These are phyloP conservation scores for Ganoderma leucocontextum DNA, from an alignment of 1,284 basidiomycete genomes.

Conservation along the genomic window DNA sequence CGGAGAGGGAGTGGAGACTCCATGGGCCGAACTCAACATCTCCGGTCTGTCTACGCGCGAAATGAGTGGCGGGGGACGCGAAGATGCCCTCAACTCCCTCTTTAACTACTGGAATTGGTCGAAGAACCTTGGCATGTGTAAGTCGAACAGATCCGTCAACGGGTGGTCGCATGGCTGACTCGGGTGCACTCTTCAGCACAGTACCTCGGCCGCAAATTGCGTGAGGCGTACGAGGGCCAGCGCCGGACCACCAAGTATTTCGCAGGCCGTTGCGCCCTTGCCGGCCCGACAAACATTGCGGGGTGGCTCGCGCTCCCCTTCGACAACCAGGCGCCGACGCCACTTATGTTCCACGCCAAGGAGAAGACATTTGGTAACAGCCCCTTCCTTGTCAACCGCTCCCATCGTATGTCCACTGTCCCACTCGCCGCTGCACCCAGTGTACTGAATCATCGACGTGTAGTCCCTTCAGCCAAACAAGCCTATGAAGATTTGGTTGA, in stretches of 20 bases:
- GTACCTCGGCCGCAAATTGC: background rate
- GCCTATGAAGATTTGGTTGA: background rate
- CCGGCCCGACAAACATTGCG: background rate
- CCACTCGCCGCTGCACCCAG: too few relatives aligned
- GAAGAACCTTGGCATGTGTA: constrained; percentile 2
- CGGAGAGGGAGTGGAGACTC: constrained; percentile 15
- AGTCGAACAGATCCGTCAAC: background rate
- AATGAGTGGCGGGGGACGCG: constrained; percentile 8
- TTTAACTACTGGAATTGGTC: constrained; percentile 16
- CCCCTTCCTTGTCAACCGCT: background rate
- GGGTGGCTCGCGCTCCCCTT: constrained; percentile 3
- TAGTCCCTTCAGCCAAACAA: background rate
- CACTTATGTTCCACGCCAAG: constrained; percentile 9
- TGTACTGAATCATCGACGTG: too few relatives aligned
- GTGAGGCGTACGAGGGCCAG: background rate
- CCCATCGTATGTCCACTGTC: background rate
- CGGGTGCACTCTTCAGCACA: background rate
- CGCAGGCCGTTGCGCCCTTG: background rate
- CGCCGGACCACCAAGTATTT: constrained; percentile 6
- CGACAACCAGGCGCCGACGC: constrained; percentile 10
- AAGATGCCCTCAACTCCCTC: background rate
- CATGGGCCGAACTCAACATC: constrained; percentile 11
- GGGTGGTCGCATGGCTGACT: background rate
- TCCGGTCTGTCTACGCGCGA: constrained; percentile 6
- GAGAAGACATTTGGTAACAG: background rate